Evolutionary conservation across 305 asterid species (phyloP).

Genomic region (Rubia occidens): DNA sequence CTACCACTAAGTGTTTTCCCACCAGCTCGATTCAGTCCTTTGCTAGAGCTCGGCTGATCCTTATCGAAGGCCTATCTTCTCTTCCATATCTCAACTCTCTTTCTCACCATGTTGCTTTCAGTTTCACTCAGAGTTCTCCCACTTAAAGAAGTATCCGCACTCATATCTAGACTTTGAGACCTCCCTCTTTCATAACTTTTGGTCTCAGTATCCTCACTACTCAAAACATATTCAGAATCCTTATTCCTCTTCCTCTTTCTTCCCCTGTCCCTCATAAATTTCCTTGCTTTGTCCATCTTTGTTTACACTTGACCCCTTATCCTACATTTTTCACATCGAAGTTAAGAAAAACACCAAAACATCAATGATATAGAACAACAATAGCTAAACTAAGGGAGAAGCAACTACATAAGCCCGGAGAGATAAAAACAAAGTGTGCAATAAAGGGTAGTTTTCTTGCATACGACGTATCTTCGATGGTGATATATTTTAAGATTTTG

Average conservation of each 20-base stretch:
- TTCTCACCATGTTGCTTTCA: neutral
- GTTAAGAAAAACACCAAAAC: neutral
- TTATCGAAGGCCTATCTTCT: too few species aligned
- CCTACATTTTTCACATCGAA: neutral
- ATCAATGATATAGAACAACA: too few species aligned
- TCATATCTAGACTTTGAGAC: too few species aligned
- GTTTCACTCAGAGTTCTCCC: neutral
- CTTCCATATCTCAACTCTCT: too few species aligned
- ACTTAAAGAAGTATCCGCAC: neutral
- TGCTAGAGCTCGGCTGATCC: neutral
- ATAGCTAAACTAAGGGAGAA: neutral
- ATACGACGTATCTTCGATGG: neutral
- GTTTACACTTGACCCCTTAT: neutral
- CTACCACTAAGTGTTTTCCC: neutral
- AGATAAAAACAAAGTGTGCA: neutral
- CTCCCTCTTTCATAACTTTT: too few species aligned
- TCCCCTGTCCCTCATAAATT: neutral
- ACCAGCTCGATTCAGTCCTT: neutral
- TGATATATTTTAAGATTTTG: neutral
- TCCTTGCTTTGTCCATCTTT: neutral
- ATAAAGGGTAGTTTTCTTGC: neutral
- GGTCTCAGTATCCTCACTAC: neutral
- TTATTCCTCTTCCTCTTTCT: neutral
- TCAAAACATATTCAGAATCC: neutral
- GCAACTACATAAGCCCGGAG: neutral